A percentile compares a stretch with the other conserved stretches of the same genome.
Conservation (phyloP, 2,329 filamentous ascomycete species). For the Cryoendolithus antarcticus region DNA sequence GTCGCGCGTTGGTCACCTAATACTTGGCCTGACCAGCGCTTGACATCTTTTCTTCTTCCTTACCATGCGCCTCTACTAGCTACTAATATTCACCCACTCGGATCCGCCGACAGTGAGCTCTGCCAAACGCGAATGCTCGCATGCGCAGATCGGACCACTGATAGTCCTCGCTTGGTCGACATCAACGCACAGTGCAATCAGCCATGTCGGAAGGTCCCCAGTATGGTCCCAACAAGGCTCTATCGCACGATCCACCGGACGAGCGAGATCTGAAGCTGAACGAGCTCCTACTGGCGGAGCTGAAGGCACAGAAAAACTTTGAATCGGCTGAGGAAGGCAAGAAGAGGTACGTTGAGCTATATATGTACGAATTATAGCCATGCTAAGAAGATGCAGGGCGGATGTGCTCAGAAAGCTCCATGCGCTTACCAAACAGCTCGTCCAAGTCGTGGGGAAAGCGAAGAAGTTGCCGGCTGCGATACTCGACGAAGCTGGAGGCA, state of each 20-base stretch:
- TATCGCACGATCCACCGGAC: slow-evolving; percentile 66
- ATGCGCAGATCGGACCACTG: too few relatives aligned
- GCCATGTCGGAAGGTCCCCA: slow-evolving; percentile 14
- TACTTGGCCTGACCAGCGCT: too few relatives aligned
- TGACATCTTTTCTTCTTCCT: too few relatives aligned
- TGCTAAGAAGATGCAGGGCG: slow-evolving; percentile 37
- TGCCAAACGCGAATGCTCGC: neutral
- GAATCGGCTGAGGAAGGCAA: slow-evolving; percentile 72
- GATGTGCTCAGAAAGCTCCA: slow-evolving; percentile 66
- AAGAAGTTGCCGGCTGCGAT: slow-evolving; percentile 65
- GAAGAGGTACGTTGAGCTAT: slow-evolving; percentile 49
- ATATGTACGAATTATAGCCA: neutral
- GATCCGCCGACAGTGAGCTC: too few relatives aligned
- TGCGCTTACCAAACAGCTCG: slow-evolving; percentile 71
- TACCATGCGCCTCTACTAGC: too few relatives aligned
- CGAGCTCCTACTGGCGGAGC: slow-evolving; percentile 66
- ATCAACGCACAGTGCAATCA: too few relatives aligned
- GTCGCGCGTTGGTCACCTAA: too few relatives aligned
- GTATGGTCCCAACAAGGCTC: slow-evolving; percentile 69
- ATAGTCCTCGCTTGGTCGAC: too few relatives aligned
- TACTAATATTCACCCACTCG: too few relatives aligned
- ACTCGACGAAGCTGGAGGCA: slow-evolving; percentile 74
- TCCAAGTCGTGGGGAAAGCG: slow-evolving; percentile 63
- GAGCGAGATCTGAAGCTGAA: slow-evolving; percentile 64
- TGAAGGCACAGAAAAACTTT: slow-evolving; percentile 84